phyloP scores from a whole-genome alignment of 805 yeast species.

The Myxozyma neotropica region DNA sequence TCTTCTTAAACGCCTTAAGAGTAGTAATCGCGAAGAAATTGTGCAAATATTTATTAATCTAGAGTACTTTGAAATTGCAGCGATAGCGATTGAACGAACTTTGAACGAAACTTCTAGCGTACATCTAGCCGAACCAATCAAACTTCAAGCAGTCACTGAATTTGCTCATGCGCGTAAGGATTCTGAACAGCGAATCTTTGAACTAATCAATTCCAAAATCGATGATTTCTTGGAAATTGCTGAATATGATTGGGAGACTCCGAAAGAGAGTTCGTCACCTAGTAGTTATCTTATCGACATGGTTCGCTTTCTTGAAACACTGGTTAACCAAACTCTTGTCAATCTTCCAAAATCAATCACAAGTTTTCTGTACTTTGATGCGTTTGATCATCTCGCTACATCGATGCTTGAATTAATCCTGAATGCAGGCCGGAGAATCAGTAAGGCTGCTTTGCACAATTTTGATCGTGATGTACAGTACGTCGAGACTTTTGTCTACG shows the following conservation, averaged over 20 bases:
- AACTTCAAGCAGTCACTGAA: constrained; percentile 18
- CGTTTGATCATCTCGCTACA: constrained; percentile 80
- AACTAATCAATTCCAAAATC: constrained; percentile 78
- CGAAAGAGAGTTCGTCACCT: constrained; percentile 57
- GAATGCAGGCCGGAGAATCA: constrained; percentile 54
- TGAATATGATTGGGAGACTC: constrained; percentile 76
- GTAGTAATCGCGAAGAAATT: constrained; percentile 83
- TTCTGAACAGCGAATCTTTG: constrained; percentile 80
- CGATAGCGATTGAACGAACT: constrained; percentile 58
- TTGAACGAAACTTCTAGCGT: constrained; percentile 44
- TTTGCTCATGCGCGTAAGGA: constrained; percentile 54
- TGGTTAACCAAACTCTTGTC: constrained; percentile 81
- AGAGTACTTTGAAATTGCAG: constrained; percentile 80
- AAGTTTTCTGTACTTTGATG: constrained; percentile 78
- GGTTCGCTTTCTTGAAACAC: constrained; percentile 79
- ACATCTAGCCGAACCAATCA: constrained; percentile 23
- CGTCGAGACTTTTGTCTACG: constrained; percentile 57
- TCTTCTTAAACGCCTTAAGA: constrained; percentile 60
- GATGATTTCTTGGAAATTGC: constrained; percentile 79
- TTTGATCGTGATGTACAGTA: constrained; percentile 80
- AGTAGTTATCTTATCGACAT: constrained; percentile 77
- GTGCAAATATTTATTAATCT: constrained; percentile 87
- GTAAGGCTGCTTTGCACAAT: constrained; percentile 64
- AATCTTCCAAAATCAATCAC: constrained; percentile 78
- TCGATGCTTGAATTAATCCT: constrained; percentile 65